Percentiles rank a stretch among this genome's conserved stretches.
phyloP scores from a whole-genome alignment of 306 rosid species.

The Trifolium dubium region DNA sequence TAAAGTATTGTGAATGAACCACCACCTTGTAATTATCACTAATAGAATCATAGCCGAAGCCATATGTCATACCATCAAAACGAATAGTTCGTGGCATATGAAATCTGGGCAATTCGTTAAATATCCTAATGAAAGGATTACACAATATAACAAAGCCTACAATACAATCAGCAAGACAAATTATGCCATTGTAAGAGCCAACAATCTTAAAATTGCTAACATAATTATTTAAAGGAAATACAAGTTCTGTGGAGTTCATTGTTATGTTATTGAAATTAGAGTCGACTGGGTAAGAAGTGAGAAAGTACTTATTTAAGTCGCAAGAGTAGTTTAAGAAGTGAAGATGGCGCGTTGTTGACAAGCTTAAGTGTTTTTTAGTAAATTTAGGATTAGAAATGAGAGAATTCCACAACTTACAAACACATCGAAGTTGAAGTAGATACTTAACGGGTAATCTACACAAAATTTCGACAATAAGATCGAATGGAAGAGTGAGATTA shows the following conservation, averaged over 20 bases:
- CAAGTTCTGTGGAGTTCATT: background rate
- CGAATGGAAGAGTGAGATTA: background rate
- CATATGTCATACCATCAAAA: background rate
- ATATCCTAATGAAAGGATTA: background rate
- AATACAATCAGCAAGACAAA: background rate
- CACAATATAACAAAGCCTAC: too few relatives aligned
- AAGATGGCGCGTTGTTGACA: background rate
- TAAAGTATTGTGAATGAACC: background rate
- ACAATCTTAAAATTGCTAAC: background rate
- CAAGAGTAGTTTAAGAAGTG: background rate
- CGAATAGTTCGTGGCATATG: background rate
- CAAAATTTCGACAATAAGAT: background rate
- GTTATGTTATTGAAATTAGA: background rate
- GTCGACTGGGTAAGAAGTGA: background rate
- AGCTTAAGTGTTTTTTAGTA: background rate
- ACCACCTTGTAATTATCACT: background rate
- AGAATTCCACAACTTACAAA: background rate
- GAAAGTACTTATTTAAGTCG: background rate
- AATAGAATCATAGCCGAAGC: background rate
- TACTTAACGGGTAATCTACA: background rate
- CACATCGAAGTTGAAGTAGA: background rate
- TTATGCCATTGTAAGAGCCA: background rate
- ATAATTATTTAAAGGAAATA: background rate
- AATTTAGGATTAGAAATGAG: background rate
- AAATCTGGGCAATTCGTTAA: background rate